Conservation (phyloP, 1,284 basidiomycete genomes). For the Thecaphora thlaspeos region DNA sequence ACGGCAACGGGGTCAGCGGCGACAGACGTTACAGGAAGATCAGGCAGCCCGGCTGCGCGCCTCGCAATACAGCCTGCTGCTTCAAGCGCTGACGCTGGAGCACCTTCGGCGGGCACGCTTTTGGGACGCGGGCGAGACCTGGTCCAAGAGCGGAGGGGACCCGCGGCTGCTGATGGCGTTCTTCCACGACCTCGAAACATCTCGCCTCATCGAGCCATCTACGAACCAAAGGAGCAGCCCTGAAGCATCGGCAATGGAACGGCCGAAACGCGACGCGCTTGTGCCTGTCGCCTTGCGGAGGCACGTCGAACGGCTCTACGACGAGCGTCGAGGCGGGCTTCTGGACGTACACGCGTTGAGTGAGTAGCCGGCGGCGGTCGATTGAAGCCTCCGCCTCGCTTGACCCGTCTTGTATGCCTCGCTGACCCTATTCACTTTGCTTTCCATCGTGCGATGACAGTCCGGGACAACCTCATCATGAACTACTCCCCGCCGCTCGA, state of each 20-base stretch:
- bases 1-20: not conserved
- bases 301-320: slow-evolving; percentile 7
- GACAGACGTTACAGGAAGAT: not conserved
- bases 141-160: slow-evolving; percentile 22
- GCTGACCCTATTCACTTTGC: too few species aligned
- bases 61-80: not conserved
- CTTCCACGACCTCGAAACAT: slow-evolving; percentile 3
- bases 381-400: not conserved
- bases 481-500: slow-evolving; percentile 43
- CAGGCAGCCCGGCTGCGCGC: too few species aligned
- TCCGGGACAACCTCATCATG: slow-evolving; percentile 21
- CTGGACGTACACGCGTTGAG: slow-evolving; percentile 15
- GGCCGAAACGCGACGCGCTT: slow-evolving; percentile 11
- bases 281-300: slow-evolving; percentile 11
- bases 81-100: slow-evolving; percentile 17
- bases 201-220: not conserved
- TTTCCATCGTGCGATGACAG: too few species aligned
- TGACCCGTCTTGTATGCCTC: too few species aligned
- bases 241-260: not conserved
- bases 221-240: not conserved
- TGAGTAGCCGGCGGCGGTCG: not conserved
- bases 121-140: slow-evolving; percentile 9
- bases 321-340: not conserved
- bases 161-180: slow-evolving; percentile 27
- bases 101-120: slow-evolving; percentile 31